Conservation (phyloP, 768 basidiomycete species). For the Lentinula lateritia region DNA sequence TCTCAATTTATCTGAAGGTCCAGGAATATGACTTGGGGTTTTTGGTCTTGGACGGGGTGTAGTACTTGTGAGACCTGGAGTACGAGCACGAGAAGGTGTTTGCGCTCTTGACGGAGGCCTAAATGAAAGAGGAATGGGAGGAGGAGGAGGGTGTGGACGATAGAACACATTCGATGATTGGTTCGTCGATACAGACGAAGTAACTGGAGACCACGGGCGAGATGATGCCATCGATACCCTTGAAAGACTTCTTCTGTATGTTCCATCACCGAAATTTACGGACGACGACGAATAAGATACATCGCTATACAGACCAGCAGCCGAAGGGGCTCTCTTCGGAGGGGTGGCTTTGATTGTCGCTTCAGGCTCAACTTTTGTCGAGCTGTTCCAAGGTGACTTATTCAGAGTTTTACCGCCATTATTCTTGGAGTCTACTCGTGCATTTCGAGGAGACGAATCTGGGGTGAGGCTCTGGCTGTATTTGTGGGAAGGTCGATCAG, state of each 20-base stretch:
- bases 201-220: conserved; percentile 75
- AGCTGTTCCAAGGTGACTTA: conserved; percentile 62
- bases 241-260: conserved; percentile 62
- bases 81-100: conserved; percentile 43
- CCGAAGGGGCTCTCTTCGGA: conserved; percentile 46
- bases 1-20: conserved; percentile 45
- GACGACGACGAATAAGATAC: conserved; percentile 27
- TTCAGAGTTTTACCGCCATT: conserved; percentile 10
- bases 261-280: conserved; percentile 36
- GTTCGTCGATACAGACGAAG: conserved; percentile 66
- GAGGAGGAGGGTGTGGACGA: conserved; percentile 18
- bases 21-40: conserved; percentile 78
- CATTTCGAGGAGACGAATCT: conserved; percentile 51
- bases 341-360: conserved; percentile 45
- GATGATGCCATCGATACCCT: conserved; percentile 74
- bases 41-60: conserved; percentile 68
- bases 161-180: conserved; percentile 35
- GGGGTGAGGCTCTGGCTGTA: conserved; percentile 69
- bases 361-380: conserved; percentile 63
- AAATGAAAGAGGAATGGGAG: conserved; percentile 31
- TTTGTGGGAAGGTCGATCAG: conserved; percentile 59
- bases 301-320: conserved; percentile 34
- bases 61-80: conserved; percentile 24
- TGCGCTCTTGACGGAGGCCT: conserved; percentile 30
- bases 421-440: conserved; percentile 39